Base-by-base conservation (phyloP, 2,329 filamentous ascomycete species). In the Didymella exigua region DNA sequence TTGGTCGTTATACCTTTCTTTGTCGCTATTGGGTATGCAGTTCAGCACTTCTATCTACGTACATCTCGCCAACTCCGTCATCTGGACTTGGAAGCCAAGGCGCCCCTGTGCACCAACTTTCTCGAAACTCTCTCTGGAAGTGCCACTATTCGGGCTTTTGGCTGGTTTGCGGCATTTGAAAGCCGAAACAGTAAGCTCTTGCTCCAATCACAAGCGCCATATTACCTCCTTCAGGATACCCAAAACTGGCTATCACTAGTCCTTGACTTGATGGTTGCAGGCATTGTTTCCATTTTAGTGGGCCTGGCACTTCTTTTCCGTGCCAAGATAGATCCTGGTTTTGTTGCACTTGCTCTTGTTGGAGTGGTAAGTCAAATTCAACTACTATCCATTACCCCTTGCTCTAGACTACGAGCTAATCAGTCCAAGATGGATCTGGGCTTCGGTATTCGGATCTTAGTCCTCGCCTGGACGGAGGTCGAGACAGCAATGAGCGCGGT, bases 31-130 rank as follows among this genome's bases (percentile, higher is more conserved):
- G 30, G 21, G 1, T 50, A 50, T 23, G 19, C 9, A 5, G 14
- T 50, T 10, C 76, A 79, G 51, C 69, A 61, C 21, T 72, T 74
- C 60, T 81, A 81, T 49, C 70, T 80, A 1, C 72, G 72, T 4
- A 79, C 77, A 5, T 76, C 74, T 13, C 67, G 78, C 2, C 77
- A 79, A 55, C 53, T 81, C 5, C 75, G 82, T 47, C 70, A 81
- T 8, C 65, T 83, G 6, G 82, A 84, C 57, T 72, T 83, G 0
- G 81, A 83, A 60, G 69, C 75, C 21, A 77, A 78, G 49, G 71
- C 74, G 0, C 77, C 79, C 0, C 67, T 83, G 0, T 81, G 48
- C 34, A 76, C 79, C 0, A 76, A 82, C 24, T 82, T 82, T 54
- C 62, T 77, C 2, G 81, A 84, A 37, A 78, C 77, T 0, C 57